phyloP scores from a whole-genome alignment of 1,284 basidiomycete species.

The Cryptococcus hybrid region DNA sequence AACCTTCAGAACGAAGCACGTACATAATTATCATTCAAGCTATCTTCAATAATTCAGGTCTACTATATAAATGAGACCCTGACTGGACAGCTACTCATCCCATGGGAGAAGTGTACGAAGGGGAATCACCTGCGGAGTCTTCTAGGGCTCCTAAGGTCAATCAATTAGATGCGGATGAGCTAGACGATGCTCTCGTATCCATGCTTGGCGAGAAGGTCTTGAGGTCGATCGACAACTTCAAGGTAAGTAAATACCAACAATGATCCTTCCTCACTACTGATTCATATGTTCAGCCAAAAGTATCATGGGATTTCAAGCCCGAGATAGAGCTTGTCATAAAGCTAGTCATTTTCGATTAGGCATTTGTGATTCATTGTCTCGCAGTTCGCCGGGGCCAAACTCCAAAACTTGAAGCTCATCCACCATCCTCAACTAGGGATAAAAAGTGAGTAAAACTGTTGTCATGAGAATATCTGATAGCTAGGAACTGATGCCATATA shows the following conservation, averaged over 20 bases:
- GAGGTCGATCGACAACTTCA: conserved; percentile 67
- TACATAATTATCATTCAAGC: too few species aligned
- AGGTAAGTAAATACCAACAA: conserved; percentile 56
- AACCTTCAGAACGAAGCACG: too few species aligned
- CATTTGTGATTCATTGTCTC: conserved; percentile 65
- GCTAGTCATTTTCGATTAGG: conserved; percentile 75
- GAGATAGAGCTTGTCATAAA: conserved; percentile 77
- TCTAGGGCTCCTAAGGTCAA: conserved; percentile 68
- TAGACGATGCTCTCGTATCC: conserved; percentile 85
- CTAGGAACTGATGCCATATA: conserved; percentile 3
- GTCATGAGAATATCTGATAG: background rate
- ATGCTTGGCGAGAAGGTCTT: conserved; percentile 80
- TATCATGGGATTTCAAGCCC: conserved; percentile 68
- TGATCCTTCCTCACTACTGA: background rate
- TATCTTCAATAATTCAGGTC: too few species aligned
- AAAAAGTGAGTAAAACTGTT: background rate
- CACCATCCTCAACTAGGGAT: conserved; percentile 37
- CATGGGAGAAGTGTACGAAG: conserved; percentile 7
- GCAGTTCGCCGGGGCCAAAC: conserved; percentile 79
- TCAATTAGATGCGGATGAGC: conserved; percentile 87
- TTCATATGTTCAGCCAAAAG: conserved; percentile 55
- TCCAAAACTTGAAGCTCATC: conserved; percentile 71
- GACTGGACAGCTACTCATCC: too few species aligned
- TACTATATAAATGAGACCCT: too few species aligned
- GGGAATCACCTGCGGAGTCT: conserved; percentile 13